Evolutionary conservation across 345 rosid genomes (phyloP).

Genomic region (Lepidium aucheri): DNA sequence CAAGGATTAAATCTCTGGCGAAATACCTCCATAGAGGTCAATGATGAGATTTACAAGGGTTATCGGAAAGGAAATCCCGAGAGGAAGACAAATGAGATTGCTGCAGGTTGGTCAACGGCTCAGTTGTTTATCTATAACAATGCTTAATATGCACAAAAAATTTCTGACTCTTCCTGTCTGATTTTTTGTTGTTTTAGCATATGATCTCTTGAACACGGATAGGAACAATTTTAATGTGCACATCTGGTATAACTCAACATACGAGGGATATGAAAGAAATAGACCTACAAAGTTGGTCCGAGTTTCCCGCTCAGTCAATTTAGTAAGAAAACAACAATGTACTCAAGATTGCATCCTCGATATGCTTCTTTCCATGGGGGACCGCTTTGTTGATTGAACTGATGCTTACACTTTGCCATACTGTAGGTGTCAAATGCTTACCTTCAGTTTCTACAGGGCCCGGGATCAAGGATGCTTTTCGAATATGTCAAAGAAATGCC

Average conservation of each 20-base stretch:
- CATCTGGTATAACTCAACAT: constrained; percentile 81
- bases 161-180: constrained; percentile 7
- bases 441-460: constrained; percentile 52
- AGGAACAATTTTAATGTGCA: constrained; percentile 50
- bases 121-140: neutral
- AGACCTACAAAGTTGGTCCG: constrained; percentile 34
- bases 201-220: constrained; percentile 75
- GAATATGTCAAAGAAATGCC: constrained; percentile 88
- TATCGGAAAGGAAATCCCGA: constrained; percentile 59
- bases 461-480: constrained; percentile 45
- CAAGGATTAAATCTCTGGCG: constrained; percentile 59
- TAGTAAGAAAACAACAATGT: constrained; percentile 39
- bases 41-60: constrained; percentile 66
- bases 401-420: constrained; percentile 31
- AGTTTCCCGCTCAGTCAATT: constrained; percentile 67
- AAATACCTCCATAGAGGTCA: constrained; percentile 54
- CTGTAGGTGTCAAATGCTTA: constrained; percentile 76
- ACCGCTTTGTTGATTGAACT: constrained; percentile 28
- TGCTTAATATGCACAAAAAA: neutral
- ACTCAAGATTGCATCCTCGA: neutral
- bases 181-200: constrained; percentile 46
- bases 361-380: neutral
- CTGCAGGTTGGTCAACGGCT: constrained; percentile 49
- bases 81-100: constrained; percentile 55
- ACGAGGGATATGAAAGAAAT: constrained; percentile 21